A percentile compares a stretch with the other conserved stretches of the same genome.
Evolutionary conservation across 768 basidiomycete genomes (phyloP).

Genomic region (Austroboletus eburneus): DNA sequence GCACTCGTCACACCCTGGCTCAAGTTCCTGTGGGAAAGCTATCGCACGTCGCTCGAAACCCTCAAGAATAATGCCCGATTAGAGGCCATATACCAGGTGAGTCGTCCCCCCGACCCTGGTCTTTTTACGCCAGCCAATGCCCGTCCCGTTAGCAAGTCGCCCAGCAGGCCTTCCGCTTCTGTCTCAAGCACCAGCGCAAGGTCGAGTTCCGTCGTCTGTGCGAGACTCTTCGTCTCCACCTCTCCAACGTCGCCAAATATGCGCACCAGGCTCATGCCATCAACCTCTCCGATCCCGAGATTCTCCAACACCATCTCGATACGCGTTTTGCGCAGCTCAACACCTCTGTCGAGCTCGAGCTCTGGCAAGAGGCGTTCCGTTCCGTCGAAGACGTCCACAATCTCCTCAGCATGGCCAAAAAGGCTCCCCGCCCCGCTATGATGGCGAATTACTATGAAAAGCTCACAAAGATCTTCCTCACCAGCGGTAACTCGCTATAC

Average conservation of each 20-base stretch:
- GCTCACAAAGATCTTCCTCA: slow-evolving; percentile 91
- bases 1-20: slow-evolving; percentile 96
- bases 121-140: background rate
- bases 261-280: slow-evolving; percentile 90
- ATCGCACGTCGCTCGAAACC: slow-evolving; percentile 93
- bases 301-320: slow-evolving; percentile 92
- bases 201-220: slow-evolving; percentile 96
- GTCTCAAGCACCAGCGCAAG: slow-evolving; percentile 87
- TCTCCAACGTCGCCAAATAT: slow-evolving; percentile 93
- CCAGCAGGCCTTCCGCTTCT: slow-evolving; percentile 97
- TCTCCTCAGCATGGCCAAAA: slow-evolving; percentile 89
- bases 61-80: slow-evolving; percentile 97
- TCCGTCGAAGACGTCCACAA: slow-evolving; percentile 99
- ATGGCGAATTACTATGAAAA: slow-evolving; percentile 99
- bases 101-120: too few relatives aligned
- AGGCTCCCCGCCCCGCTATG: slow-evolving; percentile 88
- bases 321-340: slow-evolving; percentile 96
- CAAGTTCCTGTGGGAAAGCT: slow-evolving; percentile 99
- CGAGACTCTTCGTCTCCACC: slow-evolving; percentile 92
- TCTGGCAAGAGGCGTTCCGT: slow-evolving; percentile 99
- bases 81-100: too few relatives aligned
- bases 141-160: slow-evolving; percentile 70
- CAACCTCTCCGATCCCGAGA: slow-evolving; percentile 96
- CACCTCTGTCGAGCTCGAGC: slow-evolving; percentile 92
- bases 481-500: slow-evolving; percentile 90